Conservation (phyloP, 2,329 filamentous ascomycete genomes). For the Aspergillus japonicus region DNA sequence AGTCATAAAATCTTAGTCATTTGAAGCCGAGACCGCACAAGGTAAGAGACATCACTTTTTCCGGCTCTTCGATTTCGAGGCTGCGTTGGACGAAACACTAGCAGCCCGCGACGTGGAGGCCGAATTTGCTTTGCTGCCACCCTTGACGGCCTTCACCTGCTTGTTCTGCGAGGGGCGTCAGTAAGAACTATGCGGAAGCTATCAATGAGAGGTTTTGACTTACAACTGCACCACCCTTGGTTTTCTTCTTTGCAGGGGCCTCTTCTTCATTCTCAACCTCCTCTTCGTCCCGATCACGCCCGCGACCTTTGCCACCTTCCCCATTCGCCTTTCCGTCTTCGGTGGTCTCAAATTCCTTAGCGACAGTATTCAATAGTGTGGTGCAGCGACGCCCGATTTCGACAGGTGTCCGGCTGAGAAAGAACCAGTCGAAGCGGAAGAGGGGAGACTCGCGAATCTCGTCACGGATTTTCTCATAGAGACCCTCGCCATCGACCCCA, state of each 20-base stretch:
- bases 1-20: conserved; percentile 12
- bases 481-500: conserved; percentile 83
- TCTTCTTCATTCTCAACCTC: conserved; percentile 81
- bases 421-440: conserved; percentile 99
- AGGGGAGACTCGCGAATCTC: conserved; percentile 92
- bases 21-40: conserved; percentile 1
- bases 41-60: conserved; percentile 45
- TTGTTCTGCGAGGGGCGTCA: conserved; percentile 68
- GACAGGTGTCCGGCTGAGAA: conserved; percentile 87
- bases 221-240: conserved; percentile 85
- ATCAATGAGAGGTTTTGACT: conserved; percentile 30
- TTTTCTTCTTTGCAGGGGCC: conserved; percentile 90
- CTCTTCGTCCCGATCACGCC: conserved; percentile 66
- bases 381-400: conserved; percentile 92
- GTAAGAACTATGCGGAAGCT: background rate
- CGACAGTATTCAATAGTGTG: conserved; percentile 89
- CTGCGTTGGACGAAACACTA: conserved; percentile 75
- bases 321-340: conserved; percentile 54
- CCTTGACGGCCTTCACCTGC: conserved; percentile 82
- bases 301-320: conserved; percentile 65
- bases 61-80: conserved; percentile 50
- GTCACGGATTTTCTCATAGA: conserved; percentile 94
- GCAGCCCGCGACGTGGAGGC: conserved; percentile 78
- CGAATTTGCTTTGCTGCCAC: conserved; percentile 71
- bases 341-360: conserved; percentile 87